Percentiles rank a stretch among this genome's conserved stretches.
phyloP scores from a whole-genome alignment of 2,329 filamentous ascomycete species.

The Ophiocordyceps camponoti-saundersi region DNA sequence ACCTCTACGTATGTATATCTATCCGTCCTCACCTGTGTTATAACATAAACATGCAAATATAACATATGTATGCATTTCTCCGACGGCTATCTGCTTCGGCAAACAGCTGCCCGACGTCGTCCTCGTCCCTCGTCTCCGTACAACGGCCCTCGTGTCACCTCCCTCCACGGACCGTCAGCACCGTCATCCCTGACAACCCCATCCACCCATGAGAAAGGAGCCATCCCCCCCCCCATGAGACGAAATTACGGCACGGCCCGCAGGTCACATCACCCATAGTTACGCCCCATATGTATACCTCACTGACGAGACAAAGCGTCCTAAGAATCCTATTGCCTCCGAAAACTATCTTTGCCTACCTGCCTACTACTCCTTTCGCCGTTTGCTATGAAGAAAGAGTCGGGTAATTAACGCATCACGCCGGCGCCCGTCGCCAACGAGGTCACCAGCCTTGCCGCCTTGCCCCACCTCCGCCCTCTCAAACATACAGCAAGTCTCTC shows the following conservation, averaged over 20 bases:
- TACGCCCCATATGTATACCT: neutral
- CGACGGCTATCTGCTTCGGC: too few relatives aligned
- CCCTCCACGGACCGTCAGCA: too few relatives aligned
- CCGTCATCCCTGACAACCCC: too few relatives aligned
- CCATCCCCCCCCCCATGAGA: neutral
- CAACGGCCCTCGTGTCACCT: too few relatives aligned
- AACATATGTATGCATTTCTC: too few relatives aligned
- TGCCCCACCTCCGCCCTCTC: neutral
- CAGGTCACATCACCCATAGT: neutral
- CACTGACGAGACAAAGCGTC: neutral
- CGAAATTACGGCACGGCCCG: neutral
- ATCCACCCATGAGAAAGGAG: too few relatives aligned
- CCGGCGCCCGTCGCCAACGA: conserved; percentile 7
- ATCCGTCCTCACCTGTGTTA: too few relatives aligned
- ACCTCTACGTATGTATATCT: too few relatives aligned
- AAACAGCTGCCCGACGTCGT: too few relatives aligned
- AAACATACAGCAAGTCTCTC: too few relatives aligned
- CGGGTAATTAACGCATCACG: conserved; percentile 10
- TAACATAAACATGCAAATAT: too few relatives aligned
- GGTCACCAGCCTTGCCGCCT: conserved; percentile 5
- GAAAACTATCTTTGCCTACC: conserved; percentile 9
- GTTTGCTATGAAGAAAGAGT: conserved; percentile 13
- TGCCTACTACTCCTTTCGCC: conserved; percentile 14
- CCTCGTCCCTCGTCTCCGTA: too few relatives aligned
- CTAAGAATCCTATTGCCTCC: neutral